These are phyloP conservation scores for Penicillium verhagenii DNA, from an alignment of 495 filamentous ascomycete species.

Conservation along the genomic window DNA sequence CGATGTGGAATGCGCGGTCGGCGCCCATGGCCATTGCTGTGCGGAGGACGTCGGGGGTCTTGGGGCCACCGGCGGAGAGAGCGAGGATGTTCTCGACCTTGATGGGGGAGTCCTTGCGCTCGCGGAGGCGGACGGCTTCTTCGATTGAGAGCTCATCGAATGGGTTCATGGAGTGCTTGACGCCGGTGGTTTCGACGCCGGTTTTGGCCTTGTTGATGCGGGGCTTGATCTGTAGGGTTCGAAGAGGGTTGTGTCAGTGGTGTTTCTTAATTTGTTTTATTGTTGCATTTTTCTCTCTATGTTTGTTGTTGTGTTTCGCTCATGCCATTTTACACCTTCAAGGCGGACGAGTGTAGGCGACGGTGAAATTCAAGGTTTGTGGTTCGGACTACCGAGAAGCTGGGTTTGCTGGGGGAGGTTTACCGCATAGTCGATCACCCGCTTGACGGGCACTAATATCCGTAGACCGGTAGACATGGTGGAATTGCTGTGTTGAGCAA, in stretches of 20 bases:
- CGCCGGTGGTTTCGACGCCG: constrained; percentile 83
- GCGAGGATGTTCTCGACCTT: constrained; percentile 86
- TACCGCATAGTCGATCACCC: constrained; percentile 99
- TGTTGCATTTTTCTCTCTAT: too few relatives aligned
- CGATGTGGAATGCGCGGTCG: constrained; percentile 84
- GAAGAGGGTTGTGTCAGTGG: constrained; percentile 5
- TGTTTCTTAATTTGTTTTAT: neutral
- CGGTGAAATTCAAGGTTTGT: neutral
- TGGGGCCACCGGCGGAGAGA: constrained; percentile 81
- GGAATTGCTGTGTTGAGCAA: constrained; percentile 12
- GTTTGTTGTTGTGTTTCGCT: too few relatives aligned
- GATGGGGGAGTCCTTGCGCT: constrained; percentile 56
- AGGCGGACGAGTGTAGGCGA: neutral
- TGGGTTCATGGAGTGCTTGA: constrained; percentile 98
- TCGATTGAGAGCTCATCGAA: constrained; percentile 99
- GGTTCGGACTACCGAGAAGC: constrained; percentile 12
- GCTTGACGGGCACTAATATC: constrained; percentile 94
- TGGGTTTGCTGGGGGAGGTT: constrained; percentile 29
- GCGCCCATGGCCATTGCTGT: constrained; percentile 99
- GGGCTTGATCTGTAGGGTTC: constrained; percentile 75
- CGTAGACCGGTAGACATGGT: constrained; percentile 75
- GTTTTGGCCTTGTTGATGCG: constrained; percentile 96
- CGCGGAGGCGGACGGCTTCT: constrained; percentile 90
- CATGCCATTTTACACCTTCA: neutral
- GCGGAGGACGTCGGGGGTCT: constrained; percentile 80